phyloP scores from a whole-genome alignment of 2,329 filamentous ascomycete genomes.

The Cryoendolithus antarcticus region DNA sequence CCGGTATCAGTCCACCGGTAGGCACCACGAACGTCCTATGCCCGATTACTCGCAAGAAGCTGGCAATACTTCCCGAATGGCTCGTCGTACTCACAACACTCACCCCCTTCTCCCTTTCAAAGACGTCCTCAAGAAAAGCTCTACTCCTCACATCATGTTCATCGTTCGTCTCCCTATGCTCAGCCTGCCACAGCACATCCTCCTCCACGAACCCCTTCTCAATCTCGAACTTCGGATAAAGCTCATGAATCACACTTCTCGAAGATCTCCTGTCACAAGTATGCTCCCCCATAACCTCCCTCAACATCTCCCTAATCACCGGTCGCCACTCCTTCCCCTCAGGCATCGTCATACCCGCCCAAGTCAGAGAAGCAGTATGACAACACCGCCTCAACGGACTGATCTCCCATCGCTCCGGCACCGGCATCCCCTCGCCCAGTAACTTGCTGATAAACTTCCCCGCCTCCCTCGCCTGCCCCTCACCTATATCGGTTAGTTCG shows the following conservation, averaged over 20 bases:
- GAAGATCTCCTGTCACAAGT: slow-evolving; percentile 54
- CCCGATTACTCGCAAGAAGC: slow-evolving; percentile 34
- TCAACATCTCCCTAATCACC: slow-evolving; percentile 48
- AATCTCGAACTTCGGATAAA: slow-evolving; percentile 43
- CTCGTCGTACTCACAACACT: slow-evolving; percentile 43
- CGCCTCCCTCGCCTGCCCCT: slow-evolving; percentile 45
- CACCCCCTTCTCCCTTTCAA: slow-evolving; percentile 29
- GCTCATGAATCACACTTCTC: slow-evolving; percentile 39
- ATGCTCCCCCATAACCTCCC: slow-evolving; percentile 55
- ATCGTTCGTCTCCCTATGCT: slow-evolving; percentile 36
- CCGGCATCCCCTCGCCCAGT: slow-evolving; percentile 44
- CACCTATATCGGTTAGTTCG: slow-evolving; percentile 45
- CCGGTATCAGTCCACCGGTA: slow-evolving; percentile 40
- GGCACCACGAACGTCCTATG: slow-evolving; percentile 35
- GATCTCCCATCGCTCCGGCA: slow-evolving; percentile 52
- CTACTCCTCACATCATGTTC: slow-evolving; percentile 25
- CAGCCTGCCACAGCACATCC: slow-evolving; percentile 34
- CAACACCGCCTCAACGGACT: slow-evolving; percentile 53
- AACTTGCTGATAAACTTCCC: slow-evolving; percentile 47
- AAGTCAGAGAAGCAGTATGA: slow-evolving; percentile 51
- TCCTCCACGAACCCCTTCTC: slow-evolving; percentile 50
- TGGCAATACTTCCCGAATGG: slow-evolving; percentile 47
- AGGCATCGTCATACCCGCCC: slow-evolving; percentile 42
- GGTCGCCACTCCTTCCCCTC: slow-evolving; percentile 41
- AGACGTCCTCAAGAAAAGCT: slow-evolving; percentile 41